Evolutionary conservation across 345 rosid species (phyloP).

Genomic region (Nasturtium officinale): DNA sequence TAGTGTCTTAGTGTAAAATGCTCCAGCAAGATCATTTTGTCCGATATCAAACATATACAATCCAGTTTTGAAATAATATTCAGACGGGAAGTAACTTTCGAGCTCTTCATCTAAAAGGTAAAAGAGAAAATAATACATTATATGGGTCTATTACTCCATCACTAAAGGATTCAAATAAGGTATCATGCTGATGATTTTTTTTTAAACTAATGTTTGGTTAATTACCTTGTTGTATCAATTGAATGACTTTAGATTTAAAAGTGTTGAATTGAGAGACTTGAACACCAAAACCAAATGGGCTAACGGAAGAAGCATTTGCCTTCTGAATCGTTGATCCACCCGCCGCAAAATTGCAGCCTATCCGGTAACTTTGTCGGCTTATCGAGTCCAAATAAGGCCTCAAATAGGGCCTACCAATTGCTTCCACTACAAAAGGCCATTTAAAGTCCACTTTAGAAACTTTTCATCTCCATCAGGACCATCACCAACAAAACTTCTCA

Average conservation of each 20-base stretch:
- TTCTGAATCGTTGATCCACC: conserved; percentile 43
- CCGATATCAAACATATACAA: conserved; percentile 65
- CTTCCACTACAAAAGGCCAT: conserved; percentile 32
- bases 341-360: conserved; percentile 45
- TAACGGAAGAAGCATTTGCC: conserved; percentile 43
- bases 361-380: conserved; percentile 36
- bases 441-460: conserved; percentile 16
- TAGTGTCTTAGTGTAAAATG: conserved; percentile 40
- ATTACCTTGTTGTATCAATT: conserved; percentile 50
- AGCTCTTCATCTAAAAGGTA: conserved; percentile 42
- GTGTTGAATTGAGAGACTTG: conserved; percentile 54
- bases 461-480: neutral
- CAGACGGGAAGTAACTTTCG: conserved; percentile 48
- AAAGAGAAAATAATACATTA: neutral
- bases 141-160: neutral
- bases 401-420: conserved; percentile 31
- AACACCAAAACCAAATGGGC: conserved; percentile 41
- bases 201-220: neutral
- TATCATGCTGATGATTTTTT: neutral
- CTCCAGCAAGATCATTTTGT: conserved; percentile 58
- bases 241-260: conserved; percentile 47
- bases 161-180: neutral
- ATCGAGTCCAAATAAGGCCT: conserved; percentile 51
- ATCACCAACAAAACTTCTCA: neutral
- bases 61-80: conserved; percentile 47